Evolutionary conservation across 805 yeast genomes (phyloP), one percentile per base, ranked within the genome.

Genomic region (Danielia oregonensis): DNA sequence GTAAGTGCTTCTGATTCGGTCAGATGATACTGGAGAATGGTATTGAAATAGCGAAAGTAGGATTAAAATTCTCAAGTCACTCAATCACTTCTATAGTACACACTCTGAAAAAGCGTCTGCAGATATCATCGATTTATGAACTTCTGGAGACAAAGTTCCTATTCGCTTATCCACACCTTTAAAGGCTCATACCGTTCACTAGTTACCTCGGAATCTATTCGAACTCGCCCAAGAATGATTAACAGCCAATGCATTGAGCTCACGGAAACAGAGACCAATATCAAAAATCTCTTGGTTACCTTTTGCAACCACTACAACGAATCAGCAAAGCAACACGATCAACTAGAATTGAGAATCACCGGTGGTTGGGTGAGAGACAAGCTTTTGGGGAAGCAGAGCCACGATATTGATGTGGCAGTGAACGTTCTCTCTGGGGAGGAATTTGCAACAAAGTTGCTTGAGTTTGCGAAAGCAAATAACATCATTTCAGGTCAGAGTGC

Each of bases 321-420:
- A 9, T 30, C 39, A 3, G 33, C 33, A 10, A 17, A 30, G 13
- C 32, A 34, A 8, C 33, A 46, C 42, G 24, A 52, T 13, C 50
- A 43, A n/a, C 54, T 82, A 7, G 80, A 72, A 28, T 67, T 85
- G 10, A 59, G 98, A 40, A 85, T 93, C 46, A 89, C 97, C 0
- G 98, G 98, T 23, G 98, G 98, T 0, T 91, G 98, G 98, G 98
- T 93, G 2, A 73, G 98, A 48, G 98, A 93, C 58, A 93, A 93
- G 61, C 65, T 93, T 18, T 65, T 93, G 19, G 95, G 95, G 0
- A 70, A 72, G 30, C 78, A 76, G 15, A 80, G 91, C 26, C 79
- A 91, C 52, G 99, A 93, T 57, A 68, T 93, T 19, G 99, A 93
- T 51, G 86, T 93, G 30, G 97, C 97, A 5, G 78, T 93, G 30